phyloP scores from a whole-genome alignment of 352 stramenopile genomes.

The Phytopythium litorale region DNA sequence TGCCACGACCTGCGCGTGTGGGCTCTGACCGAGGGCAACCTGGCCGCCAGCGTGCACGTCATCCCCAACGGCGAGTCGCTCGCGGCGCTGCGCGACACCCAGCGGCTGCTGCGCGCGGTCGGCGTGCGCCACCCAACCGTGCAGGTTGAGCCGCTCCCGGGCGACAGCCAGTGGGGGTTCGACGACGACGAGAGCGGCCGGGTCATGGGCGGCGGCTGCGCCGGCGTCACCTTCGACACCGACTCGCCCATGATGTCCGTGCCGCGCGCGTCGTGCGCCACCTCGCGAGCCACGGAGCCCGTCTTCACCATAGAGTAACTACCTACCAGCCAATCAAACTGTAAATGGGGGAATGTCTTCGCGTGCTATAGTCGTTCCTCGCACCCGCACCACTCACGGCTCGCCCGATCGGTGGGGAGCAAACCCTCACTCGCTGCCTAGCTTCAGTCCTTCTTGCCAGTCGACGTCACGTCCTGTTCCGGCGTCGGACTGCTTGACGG shows the following conservation, averaged over 20 bases:
- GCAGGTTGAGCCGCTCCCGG: slow-evolving; percentile 53
- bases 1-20: slow-evolving; percentile 98
- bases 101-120: slow-evolving; percentile 44
- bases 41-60: slow-evolving; percentile 91
- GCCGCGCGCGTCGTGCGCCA: slow-evolving; percentile 39
- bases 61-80: slow-evolving; percentile 52
- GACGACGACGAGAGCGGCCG: slow-evolving; percentile 13
- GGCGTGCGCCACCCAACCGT: slow-evolving; percentile 64
- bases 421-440: not conserved
- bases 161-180: slow-evolving; percentile 55
- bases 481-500: not conserved
- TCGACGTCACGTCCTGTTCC: not conserved
- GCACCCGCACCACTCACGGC: not conserved
- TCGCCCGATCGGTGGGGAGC: not conserved
- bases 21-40: slow-evolving; percentile 90
- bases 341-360: slow-evolving; percentile 2
- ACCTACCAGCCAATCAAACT: not conserved
- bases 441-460: not conserved
- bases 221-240: slow-evolving; percentile 42
- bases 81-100: slow-evolving; percentile 46
- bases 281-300: slow-evolving; percentile 26
- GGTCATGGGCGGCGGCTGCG: slow-evolving; percentile 31
- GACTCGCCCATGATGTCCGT: slow-evolving; percentile 67
- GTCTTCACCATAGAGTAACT: slow-evolving; percentile 9
- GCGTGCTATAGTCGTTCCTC: not conserved